phyloP scores from a whole-genome alignment of 345 rosid species.

The Syzygium grande region DNA sequence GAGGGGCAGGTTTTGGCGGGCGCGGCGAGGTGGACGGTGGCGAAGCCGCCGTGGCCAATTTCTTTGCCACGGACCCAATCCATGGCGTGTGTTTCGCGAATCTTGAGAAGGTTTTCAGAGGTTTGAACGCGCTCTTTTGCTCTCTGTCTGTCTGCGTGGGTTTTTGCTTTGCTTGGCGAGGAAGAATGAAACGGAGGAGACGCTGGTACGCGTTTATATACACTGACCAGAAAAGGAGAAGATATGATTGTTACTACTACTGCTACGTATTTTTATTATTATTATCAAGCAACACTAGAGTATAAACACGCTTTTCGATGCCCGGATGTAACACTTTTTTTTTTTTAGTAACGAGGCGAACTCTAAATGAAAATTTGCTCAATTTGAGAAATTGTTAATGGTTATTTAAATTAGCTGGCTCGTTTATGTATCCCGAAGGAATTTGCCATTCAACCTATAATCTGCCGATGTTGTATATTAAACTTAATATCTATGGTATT shows the following conservation, averaged over 20 bases:
- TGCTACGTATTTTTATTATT: background rate
- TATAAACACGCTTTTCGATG: background rate
- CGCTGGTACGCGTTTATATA: background rate
- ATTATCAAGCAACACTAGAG: background rate
- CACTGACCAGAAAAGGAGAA: background rate
- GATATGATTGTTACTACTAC: background rate
- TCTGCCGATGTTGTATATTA: background rate
- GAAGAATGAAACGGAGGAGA: background rate
- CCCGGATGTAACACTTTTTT: too few relatives aligned
- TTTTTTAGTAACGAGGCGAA: too few relatives aligned
- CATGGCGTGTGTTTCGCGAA: slow-evolving; percentile 10
- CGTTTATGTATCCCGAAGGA: background rate
- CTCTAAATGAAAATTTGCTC: background rate
- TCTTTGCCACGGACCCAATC: slow-evolving; percentile 69
- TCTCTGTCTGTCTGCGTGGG: background rate
- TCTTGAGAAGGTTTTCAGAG: background rate
- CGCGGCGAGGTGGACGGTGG: slow-evolving; percentile 43
- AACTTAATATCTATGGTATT: background rate
- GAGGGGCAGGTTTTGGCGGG: background rate
- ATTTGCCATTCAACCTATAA: background rate
- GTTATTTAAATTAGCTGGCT: background rate
- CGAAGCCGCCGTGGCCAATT: slow-evolving; percentile 63
- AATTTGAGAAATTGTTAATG: background rate
- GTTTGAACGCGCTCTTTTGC: background rate
- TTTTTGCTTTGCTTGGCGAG: background rate